phyloP scores from a whole-genome alignment of 192 early-diverging fungal species.

The Backusella circina region DNA sequence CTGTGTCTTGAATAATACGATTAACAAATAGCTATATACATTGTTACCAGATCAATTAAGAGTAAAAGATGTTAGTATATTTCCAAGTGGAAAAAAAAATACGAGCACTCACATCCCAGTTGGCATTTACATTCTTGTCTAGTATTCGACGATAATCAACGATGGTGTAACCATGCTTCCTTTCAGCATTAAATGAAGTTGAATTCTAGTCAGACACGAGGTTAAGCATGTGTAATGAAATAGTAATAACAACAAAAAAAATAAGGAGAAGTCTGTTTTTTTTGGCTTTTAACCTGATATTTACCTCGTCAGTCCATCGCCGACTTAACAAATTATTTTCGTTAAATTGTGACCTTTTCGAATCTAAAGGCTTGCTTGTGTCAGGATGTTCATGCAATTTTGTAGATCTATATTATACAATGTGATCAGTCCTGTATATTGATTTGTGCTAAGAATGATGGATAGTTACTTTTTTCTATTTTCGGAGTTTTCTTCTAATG shows the following conservation, averaged over 20 bases:
- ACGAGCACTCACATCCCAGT: conserved; percentile 35
- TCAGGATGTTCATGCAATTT: not conserved
- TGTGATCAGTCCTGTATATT: not conserved
- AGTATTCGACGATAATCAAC: conserved; percentile 8
- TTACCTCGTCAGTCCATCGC: conserved; percentile 24
- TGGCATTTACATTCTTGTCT: conserved; percentile 28
- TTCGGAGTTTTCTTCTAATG: not conserved
- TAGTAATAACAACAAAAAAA: not conserved
- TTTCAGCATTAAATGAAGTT: not conserved
- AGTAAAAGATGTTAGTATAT: conserved; percentile 7
- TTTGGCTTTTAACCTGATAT: not conserved
- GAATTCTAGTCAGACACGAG: conserved; percentile 8
- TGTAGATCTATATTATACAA: not conserved
- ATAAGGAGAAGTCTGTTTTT: not conserved
- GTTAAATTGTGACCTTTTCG: not conserved
- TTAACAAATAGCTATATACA: conserved; percentile 54
- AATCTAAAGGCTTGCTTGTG: not conserved
- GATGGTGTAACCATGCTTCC: not conserved
- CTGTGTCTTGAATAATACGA: conserved; percentile 66
- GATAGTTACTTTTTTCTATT: conserved; percentile 3
- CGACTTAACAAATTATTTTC: not conserved
- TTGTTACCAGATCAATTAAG: not conserved
- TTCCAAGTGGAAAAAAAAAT: conserved; percentile 24
- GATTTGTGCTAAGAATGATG: conserved; percentile 2
- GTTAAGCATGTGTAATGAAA: not conserved